Conservation (phyloP, 2,329 filamentous ascomycete genomes). For the Lizonia empirigonia region DNA sequence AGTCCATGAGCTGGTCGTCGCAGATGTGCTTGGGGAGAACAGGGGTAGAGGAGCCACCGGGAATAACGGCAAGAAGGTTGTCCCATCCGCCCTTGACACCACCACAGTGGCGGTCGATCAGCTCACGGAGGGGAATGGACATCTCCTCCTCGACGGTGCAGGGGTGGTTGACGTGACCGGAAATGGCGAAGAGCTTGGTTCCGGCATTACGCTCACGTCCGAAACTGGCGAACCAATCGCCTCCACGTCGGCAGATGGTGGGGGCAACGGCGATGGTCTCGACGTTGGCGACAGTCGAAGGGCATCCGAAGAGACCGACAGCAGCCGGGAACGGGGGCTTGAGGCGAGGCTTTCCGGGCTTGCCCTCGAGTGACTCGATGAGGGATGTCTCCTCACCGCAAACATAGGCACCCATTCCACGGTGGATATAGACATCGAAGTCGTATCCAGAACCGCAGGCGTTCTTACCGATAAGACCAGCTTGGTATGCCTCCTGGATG, state of each 20-base stretch:
- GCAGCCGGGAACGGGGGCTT: constrained; percentile 99
- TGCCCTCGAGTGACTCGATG: constrained; percentile 97
- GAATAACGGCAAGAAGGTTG: constrained; percentile 93
- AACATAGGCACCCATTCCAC: constrained; percentile 95
- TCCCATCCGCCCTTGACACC: constrained; percentile 97
- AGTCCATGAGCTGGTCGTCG: constrained; percentile 98
- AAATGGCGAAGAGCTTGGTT: constrained; percentile 98
- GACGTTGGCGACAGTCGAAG: constrained; percentile 96
- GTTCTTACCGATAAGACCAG: constrained; percentile 96
- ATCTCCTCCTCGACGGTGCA: constrained; percentile 99
- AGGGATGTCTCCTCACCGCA: constrained; percentile 98
- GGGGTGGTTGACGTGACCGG: constrained; percentile 98
- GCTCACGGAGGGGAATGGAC: constrained; percentile 93
- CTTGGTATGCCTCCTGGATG: constrained; percentile 96
- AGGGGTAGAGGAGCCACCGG: constrained; percentile 94
- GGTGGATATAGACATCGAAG: constrained; percentile 96
- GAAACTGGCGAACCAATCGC: constrained; percentile 90
- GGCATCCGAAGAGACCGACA: constrained; percentile 96
- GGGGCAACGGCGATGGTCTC: constrained; percentile 95
- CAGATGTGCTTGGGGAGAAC: constrained; percentile 89
- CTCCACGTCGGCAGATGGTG: constrained; percentile 92
- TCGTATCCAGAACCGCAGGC: constrained; percentile 96
- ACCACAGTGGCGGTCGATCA: constrained; percentile 98
- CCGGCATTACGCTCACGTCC: constrained; percentile 95
- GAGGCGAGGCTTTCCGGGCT: constrained; percentile 96